A percentile compares a stretch with the other conserved stretches of the same genome.
Conservation (phyloP, 2,329 filamentous ascomycete genomes). For the Penicillium rolfsii region DNA sequence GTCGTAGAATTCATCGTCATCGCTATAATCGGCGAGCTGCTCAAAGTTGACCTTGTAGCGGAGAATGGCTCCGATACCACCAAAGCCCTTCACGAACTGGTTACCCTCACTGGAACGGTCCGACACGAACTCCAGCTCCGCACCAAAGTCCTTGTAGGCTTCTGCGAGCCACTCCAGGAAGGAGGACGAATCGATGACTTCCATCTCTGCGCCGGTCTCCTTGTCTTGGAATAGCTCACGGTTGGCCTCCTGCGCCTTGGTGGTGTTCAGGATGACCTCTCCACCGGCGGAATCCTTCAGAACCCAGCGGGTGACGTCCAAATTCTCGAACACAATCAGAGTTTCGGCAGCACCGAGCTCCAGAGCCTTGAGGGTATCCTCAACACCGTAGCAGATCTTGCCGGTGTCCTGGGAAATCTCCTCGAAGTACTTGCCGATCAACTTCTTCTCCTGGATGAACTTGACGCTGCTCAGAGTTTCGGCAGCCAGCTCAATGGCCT, state of each 20-base stretch:
- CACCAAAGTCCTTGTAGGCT: conserved; percentile 97
- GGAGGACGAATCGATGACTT: conserved; percentile 80
- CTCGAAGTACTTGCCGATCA: conserved; percentile 98
- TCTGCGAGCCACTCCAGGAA: conserved; percentile 99
- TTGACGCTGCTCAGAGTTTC: conserved; percentile 99
- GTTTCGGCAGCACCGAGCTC: conserved; percentile 94
- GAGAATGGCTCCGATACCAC: conserved; percentile 94
- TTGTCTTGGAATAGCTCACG: conserved; percentile 92
- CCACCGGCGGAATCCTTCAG: conserved; percentile 76
- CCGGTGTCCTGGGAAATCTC: conserved; percentile 98
- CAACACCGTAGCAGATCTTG: conserved; percentile 96
- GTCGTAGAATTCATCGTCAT: conserved; percentile 92
- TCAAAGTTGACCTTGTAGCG: conserved; percentile 99
- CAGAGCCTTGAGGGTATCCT: conserved; percentile 94
- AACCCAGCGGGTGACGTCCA: conserved; percentile 90
- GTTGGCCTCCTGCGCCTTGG: conserved; percentile 79
- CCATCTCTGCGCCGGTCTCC: conserved; percentile 96
- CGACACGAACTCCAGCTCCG: conserved; percentile 93
- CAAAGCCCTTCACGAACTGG: conserved; percentile 99
- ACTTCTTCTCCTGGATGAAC: conserved; percentile 99
- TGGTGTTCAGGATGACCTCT: conserved; percentile 81
- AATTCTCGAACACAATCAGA: conserved; percentile 94
- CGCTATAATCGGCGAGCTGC: conserved; percentile 88
- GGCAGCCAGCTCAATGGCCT: conserved; percentile 91
- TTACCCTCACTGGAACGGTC: conserved; percentile 98